Base-by-base conservation (phyloP, 176 grass and related monocot genomes). In the Dactylis glomerata region DNA sequence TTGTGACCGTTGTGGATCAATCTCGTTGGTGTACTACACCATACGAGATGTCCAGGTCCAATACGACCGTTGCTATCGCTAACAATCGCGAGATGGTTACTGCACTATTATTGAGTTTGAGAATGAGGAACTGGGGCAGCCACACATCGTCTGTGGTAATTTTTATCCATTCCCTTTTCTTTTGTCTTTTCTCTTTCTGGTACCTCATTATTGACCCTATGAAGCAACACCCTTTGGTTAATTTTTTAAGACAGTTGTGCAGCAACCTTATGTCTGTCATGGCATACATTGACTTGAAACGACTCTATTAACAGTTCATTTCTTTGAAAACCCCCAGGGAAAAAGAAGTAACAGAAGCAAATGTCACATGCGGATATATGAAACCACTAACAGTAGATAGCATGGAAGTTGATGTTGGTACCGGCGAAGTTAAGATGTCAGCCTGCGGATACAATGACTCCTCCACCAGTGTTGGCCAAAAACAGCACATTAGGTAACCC, bases 101-200 rank as follows among this genome's bases (percentile, higher is more conserved):
- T 99, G 96, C 47, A 96, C 96, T 50, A 84, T 99, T 87, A 86
- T 99, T 71, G 96, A 99, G 85, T 99, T 99, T 91, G 93, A 92
- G 71, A 86, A 83, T 20, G 87, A 92, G 33, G 93, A 99, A 82
- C 70, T 96, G 49, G 96, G 96, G 52, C 71, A 91, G 61, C 89
- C 84, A 62, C 67, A 89, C 73, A 78, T 56, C 14, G 9, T 86
- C 33, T 79, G 78, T 75, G 96, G 96, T 99, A 99, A 83, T 1
- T 67, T 34, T 34, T 59, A 26, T 81, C 10, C 24, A 3, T 51
- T 84, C 67, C 45, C 17, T 68, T 37, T 73, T 38, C 37, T n/a
- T 51, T 8, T 15, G 47, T 10, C 27, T 12, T 57, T 27, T 47
- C 49, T 8, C 69, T 28, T 14, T 13, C 33, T 28, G n/a, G 28